phyloP scores from a whole-genome alignment of 768 basidiomycete species.

The Tricholoma terreum region DNA sequence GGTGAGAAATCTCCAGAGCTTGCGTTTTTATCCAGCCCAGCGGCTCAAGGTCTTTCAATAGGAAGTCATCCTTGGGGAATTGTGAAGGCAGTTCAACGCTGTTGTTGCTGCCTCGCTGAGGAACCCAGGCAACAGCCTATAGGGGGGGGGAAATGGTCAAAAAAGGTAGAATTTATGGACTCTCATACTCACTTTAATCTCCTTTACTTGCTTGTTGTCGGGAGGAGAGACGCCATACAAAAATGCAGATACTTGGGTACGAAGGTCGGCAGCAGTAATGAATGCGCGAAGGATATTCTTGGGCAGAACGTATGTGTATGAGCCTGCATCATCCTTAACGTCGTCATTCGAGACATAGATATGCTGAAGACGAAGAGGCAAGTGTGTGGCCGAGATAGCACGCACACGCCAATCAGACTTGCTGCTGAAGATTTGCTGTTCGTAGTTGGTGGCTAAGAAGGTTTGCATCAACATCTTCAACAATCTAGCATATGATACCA shows the following conservation, averaged over 20 bases:
- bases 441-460: conserved; percentile 83
- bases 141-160: background rate
- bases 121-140: conserved; percentile 91
- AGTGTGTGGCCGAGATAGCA: conserved; percentile 95
- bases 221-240: conserved; percentile 90
- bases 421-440: conserved; percentile 97
- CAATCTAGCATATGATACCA: background rate
- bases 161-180: background rate
- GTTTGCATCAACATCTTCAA: conserved; percentile 17
- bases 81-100: conserved; percentile 87
- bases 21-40: conserved; percentile 98
- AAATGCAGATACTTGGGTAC: conserved; percentile 94
- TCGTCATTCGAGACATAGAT: conserved; percentile 99
- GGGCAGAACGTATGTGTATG: conserved; percentile 92
- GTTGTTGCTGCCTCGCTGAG: conserved; percentile 95
- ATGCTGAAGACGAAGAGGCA: conserved; percentile 93
- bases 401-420: conserved; percentile 99
- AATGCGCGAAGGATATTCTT: conserved; percentile 97
- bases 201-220: conserved; percentile 98
- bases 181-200: conserved; percentile 72
- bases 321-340: conserved; percentile 95
- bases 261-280: conserved; percentile 88
- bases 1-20: conserved; percentile 85
- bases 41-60: conserved; percentile 93
- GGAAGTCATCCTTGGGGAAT: conserved; percentile 90